Evolutionary conservation across 2,329 filamentous ascomycete genomes (phyloP).

Genomic region (Fonsecaea monophora): DNA sequence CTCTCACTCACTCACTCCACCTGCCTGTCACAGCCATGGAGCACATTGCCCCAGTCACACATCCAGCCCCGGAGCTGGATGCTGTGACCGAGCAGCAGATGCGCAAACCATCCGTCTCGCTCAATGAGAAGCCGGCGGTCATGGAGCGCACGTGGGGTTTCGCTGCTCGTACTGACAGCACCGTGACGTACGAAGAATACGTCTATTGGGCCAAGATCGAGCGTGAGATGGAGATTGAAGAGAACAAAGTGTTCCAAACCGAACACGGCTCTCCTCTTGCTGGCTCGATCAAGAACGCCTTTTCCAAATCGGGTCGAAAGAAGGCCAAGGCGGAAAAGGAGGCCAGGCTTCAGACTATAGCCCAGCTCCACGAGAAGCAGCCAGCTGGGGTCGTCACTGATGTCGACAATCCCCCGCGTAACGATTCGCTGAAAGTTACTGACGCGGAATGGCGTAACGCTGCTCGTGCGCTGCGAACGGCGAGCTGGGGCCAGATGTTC

Average conservation of each 20-base stretch:
- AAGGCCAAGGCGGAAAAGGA: constrained; percentile 36
- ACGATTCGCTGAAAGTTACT: constrained; percentile 39
- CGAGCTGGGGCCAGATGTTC: constrained; percentile 54
- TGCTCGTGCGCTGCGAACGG: constrained; percentile 55
- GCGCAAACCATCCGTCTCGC: constrained; percentile 27
- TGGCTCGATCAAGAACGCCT: constrained; percentile 38
- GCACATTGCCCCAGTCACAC: constrained; percentile 31
- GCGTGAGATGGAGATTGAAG: constrained; percentile 44
- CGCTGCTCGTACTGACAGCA: constrained; percentile 39
- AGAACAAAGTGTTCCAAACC: constrained; percentile 35
- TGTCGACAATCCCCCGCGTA: neutral
- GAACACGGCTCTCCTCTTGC: constrained; percentile 32
- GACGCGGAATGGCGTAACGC: constrained; percentile 58
- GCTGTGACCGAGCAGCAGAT: constrained; percentile 35
- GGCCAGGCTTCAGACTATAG: constrained; percentile 30
- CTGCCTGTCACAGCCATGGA: constrained; percentile 26
- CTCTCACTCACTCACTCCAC: constrained; percentile 21
- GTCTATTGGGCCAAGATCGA: constrained; percentile 48
- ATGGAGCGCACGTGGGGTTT: constrained; percentile 40
- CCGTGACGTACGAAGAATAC: constrained; percentile 48
- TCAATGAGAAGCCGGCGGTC: constrained; percentile 28
- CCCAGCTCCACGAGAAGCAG: constrained; percentile 26
- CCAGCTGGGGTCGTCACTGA: constrained; percentile 24
- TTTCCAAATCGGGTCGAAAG: constrained; percentile 36
- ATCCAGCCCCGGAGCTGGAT: constrained; percentile 34